phyloP scores from a whole-genome alignment of 805 yeast species.

The Saturnispora saitoi region DNA sequence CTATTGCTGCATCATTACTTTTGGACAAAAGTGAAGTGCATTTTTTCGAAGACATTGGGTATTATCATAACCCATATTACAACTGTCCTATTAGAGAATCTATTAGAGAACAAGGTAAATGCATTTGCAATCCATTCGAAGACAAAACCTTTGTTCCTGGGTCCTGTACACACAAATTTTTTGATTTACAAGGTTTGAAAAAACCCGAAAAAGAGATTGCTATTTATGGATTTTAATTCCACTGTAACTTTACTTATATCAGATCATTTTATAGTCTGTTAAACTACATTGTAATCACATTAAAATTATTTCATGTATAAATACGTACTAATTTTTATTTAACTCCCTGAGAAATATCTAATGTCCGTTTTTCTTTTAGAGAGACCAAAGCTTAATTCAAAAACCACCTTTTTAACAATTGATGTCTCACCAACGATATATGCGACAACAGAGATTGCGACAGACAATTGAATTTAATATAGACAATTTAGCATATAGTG shows the following conservation, averaged over 20 bases:
- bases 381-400: no score
- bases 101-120: constrained; percentile 48
- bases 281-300: not conserved
- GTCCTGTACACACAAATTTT: constrained; percentile 60
- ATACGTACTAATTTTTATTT: not conserved
- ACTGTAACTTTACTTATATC: no score
- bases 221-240: constrained; percentile 1
- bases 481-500: not conserved
- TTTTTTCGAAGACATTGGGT: constrained; percentile 76
- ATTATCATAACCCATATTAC: constrained; percentile 70
- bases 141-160: constrained; percentile 70
- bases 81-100: constrained; percentile 64
- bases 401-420: not conserved
- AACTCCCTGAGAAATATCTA: not conserved
- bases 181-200: constrained; percentile 40
- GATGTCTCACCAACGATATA: constrained; percentile 1
- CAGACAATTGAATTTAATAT: not conserved
- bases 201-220: constrained; percentile 25
- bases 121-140: constrained; percentile 63
- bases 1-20: constrained; percentile 75
- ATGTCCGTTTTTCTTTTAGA: not conserved
- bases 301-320: not conserved
- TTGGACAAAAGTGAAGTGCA: constrained; percentile 61
- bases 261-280: not conserved
- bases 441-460: not conserved